Evolutionary conservation across 2,329 filamentous ascomycete genomes (phyloP).

Genomic region (Aspergillus sp.): DNA sequence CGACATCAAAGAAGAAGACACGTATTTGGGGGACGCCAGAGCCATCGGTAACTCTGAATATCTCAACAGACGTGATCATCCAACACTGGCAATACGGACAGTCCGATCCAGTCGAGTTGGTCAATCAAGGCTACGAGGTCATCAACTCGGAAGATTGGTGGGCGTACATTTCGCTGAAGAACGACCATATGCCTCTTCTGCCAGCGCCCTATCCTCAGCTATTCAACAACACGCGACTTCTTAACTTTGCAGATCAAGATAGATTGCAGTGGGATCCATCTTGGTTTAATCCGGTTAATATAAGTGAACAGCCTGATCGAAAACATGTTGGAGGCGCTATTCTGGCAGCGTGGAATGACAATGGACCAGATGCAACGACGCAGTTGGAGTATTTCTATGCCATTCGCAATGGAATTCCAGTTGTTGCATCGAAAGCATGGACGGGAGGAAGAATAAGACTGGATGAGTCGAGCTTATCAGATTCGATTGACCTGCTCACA

Average conservation of each 20-base stretch:
- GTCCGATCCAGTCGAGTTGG: constrained; percentile 46
- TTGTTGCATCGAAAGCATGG: constrained; percentile 52
- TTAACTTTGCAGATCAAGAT: constrained; percentile 45
- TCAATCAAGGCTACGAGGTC: constrained; percentile 44
- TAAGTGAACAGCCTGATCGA: constrained; percentile 42
- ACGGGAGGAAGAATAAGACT: constrained; percentile 41
- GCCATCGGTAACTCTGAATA: constrained; percentile 35
- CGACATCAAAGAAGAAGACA: constrained; percentile 39
- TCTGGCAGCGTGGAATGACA: constrained; percentile 52
- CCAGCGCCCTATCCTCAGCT: constrained; percentile 43
- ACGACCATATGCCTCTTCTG: constrained; percentile 50
- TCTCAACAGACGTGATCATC: constrained; percentile 44
- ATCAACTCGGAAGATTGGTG: constrained; percentile 53
- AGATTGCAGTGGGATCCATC: constrained; percentile 45
- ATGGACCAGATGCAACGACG: constrained; percentile 47
- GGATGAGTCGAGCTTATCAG: constrained; percentile 34
- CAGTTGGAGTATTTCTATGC: constrained; percentile 51
- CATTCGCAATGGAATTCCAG: constrained; percentile 47
- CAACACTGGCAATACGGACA: constrained; percentile 56
- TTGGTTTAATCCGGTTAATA: constrained; percentile 48
- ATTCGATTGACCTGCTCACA: constrained; percentile 39
- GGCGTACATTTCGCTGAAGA: constrained; percentile 54
- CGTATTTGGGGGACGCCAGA: constrained; percentile 57
- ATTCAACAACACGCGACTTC: constrained; percentile 45
- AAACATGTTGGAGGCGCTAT: constrained; percentile 46